phyloP scores from a whole-genome alignment of 2,329 filamentous ascomycete species.

The Fusarium illudens region DNA sequence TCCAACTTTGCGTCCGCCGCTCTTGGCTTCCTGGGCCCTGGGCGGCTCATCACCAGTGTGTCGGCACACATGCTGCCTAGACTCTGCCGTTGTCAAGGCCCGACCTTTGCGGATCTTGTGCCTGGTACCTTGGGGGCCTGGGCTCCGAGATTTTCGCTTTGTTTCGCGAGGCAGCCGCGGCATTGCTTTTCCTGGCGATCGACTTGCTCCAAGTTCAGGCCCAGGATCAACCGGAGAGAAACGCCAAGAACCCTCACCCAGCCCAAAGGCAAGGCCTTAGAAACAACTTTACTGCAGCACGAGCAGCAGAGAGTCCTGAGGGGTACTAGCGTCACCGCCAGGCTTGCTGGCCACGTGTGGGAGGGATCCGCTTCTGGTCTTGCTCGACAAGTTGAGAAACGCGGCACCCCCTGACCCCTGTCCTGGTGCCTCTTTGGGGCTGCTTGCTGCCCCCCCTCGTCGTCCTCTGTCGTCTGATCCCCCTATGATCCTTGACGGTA shows the following conservation, averaged over 20 bases:
- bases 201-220: constrained; percentile 7
- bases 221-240: neutral
- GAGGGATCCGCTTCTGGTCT: constrained; percentile 37
- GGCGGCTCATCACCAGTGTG: neutral
- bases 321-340: constrained; percentile 22
- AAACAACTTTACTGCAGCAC: constrained; percentile 18
- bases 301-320: constrained; percentile 18
- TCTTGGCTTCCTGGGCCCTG: neutral
- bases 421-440: constrained; percentile 26
- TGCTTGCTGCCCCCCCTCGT: constrained; percentile 23
- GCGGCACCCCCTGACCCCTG: constrained; percentile 23
- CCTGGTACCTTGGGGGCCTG: neutral
- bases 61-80: neutral
- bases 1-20: neutral
- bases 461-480: constrained; percentile 12
- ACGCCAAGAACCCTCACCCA: neutral
- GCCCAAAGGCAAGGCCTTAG: neutral
- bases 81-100: neutral
- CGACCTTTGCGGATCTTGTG: neutral
- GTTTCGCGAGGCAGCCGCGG: constrained; percentile 9
- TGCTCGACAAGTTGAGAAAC: constrained; percentile 37
- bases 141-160: neutral
- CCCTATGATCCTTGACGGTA: constrained; percentile 19
- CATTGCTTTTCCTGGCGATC: neutral
- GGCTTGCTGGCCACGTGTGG: constrained; percentile 39